Evolutionary conservation across 225 moss, liverwort and hornwort species (phyloP).

Genomic region (Straminergon stramineum): DNA sequence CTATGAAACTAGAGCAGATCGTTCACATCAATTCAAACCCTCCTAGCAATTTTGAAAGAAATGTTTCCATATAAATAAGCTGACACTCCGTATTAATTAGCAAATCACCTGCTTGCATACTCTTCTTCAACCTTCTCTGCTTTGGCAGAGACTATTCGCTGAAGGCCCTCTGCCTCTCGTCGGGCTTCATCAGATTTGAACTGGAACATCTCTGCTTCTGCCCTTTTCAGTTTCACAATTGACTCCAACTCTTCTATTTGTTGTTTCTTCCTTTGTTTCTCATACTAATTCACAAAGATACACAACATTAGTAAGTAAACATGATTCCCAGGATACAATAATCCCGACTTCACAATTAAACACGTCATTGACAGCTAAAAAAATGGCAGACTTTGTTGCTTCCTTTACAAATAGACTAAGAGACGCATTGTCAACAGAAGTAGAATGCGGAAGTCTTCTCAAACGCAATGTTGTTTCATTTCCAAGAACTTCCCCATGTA

Average conservation of each 20-base stretch:
- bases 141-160: slow-evolving; percentile 59
- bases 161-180: slow-evolving; percentile 59
- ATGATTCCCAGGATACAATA: not conserved
- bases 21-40: not conserved
- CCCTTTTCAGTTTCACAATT: slow-evolving; percentile 53
- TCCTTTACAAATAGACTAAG: not conserved
- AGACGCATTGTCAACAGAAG: not conserved
- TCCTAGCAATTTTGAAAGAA: not conserved
- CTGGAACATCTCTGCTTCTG: slow-evolving; percentile 70
- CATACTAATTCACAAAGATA: slow-evolving; percentile 25
- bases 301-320: not conserved
- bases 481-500: not conserved
- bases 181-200: slow-evolving; percentile 64
- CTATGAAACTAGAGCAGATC: not conserved
- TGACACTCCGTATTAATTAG: not conserved
- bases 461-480: not conserved
- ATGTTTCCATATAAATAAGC: not conserved
- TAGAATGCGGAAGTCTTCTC: not conserved
- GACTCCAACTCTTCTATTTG: slow-evolving; percentile 68
- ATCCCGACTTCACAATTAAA: not conserved
- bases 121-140: slow-evolving; percentile 69
- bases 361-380: not conserved
- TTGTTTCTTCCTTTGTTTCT: slow-evolving; percentile 56
- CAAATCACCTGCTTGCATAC: slow-evolving; percentile 52
- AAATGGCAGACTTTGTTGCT: not conserved